Percentiles rank a stretch among this genome's conserved stretches.
Conservation (phyloP, 257 asterid species). For the Solanum pimpinellifolium region DNA sequence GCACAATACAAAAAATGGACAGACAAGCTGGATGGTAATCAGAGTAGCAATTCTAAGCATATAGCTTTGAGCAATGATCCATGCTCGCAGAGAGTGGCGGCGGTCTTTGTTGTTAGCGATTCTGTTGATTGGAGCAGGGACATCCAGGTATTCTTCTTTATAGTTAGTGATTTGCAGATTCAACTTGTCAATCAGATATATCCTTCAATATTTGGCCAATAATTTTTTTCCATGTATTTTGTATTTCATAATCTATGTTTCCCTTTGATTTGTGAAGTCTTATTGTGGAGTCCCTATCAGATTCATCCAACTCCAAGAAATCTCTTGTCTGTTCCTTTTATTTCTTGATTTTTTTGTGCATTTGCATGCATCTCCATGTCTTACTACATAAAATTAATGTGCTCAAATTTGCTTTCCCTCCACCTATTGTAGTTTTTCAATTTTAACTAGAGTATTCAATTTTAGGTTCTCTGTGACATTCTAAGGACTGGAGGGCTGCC, state of each 20-base stretch:
- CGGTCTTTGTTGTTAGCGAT: constrained; percentile 88
- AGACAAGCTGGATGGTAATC: constrained; percentile 7
- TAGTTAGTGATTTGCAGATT: not conserved
- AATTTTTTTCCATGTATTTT: not conserved
- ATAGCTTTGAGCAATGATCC: constrained; percentile 25
- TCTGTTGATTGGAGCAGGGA: constrained; percentile 98
- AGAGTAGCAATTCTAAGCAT: constrained; percentile 13
- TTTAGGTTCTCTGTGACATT: constrained; percentile 86
- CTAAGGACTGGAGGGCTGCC: constrained; percentile 94
- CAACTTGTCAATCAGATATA: not conserved
- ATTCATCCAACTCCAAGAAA: not conserved
- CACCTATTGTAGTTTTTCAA: not conserved
- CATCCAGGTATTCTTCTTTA: constrained; percentile 51
- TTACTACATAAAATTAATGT: not conserved
- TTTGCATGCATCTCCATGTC: not conserved
- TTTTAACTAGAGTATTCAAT: constrained; percentile 4
- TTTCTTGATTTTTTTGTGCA: not conserved
- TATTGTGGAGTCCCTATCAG: not conserved
- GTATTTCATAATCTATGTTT: not conserved
- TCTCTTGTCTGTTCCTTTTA: not conserved
- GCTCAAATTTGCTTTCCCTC: not conserved
- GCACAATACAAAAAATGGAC: constrained; percentile 54
- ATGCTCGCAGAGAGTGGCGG: constrained; percentile 56
- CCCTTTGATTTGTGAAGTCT: not conserved
- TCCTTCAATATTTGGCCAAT: not conserved